Conservation (phyloP, 768 basidiomycete species). For the Fistulinella prunicolor region DNA sequence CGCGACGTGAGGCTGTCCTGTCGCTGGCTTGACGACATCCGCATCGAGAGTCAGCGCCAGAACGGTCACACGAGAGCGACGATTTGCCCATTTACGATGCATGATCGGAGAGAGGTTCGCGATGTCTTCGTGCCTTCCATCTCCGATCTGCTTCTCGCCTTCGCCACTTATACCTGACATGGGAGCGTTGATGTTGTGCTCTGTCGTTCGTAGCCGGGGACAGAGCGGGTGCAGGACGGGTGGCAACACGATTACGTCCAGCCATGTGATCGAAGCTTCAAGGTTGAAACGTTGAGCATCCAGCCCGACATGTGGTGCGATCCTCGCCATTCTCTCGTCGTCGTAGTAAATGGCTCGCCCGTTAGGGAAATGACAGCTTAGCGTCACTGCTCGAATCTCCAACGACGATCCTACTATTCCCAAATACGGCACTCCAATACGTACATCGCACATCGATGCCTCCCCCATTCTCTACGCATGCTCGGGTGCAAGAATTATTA, state of each 20-base stretch:
- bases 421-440: background rate
- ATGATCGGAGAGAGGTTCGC: slow-evolving; percentile 12
- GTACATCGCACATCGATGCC: background rate
- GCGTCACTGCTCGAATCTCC: slow-evolving; percentile 12
- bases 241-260: slow-evolving; percentile 9
- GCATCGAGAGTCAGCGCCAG: background rate
- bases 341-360: slow-evolving; percentile 7
- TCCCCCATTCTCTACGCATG: slow-evolving; percentile 1
- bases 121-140: slow-evolving; percentile 16
- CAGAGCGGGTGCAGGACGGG: background rate
- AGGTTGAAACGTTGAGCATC: slow-evolving; percentile 2
- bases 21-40: slow-evolving; percentile 3
- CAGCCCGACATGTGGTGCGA: slow-evolving; percentile 8
- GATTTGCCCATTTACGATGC: slow-evolving; percentile 13
- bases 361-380: slow-evolving; percentile 5
- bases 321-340: slow-evolving; percentile 8
- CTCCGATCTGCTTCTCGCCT: slow-evolving; percentile 26
- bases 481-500: background rate
- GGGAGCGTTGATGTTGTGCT: slow-evolving; percentile 7
- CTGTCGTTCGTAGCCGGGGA: background rate
- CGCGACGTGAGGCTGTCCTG: too few species aligned
- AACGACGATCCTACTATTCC: slow-evolving; percentile 17
- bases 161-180: slow-evolving; percentile 15
- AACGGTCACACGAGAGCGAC: background rate
- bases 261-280: slow-evolving; percentile 13